Percentiles rank a stretch among this genome's conserved stretches.
Evolutionary conservation across 2,329 filamentous ascomycete genomes (phyloP).

Genomic region (Aspergillus arachidicola): DNA sequence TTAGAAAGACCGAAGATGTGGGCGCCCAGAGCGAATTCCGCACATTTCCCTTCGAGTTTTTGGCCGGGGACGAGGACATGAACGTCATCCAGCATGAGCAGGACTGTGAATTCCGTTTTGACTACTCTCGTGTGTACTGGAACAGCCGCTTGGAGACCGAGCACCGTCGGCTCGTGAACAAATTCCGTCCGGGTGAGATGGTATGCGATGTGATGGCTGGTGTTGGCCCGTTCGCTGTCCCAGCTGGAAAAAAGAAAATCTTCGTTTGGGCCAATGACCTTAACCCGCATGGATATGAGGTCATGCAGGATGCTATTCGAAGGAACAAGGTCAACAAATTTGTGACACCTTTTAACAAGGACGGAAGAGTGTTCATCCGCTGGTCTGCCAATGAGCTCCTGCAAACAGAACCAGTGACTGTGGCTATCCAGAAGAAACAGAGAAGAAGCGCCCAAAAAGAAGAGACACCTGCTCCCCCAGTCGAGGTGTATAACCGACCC

Average conservation of each 20-base stretch:
- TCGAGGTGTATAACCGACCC: slow-evolving; percentile 51
- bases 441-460: slow-evolving; percentile 26
- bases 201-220: slow-evolving; percentile 98
- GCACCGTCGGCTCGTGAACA: slow-evolving; percentile 74
- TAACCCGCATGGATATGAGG: slow-evolving; percentile 83
- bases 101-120: slow-evolving; percentile 84
- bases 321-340: slow-evolving; percentile 80
- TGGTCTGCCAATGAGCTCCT: slow-evolving; percentile 63
- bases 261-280: slow-evolving; percentile 98
- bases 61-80: slow-evolving; percentile 79
- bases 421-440: slow-evolving; percentile 47
- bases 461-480: slow-evolving; percentile 32
- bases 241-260: slow-evolving; percentile 83
- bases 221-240: slow-evolving; percentile 91
- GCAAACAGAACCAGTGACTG: slow-evolving; percentile 52
- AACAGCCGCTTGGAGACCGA: slow-evolving; percentile 90
- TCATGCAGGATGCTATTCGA: slow-evolving; percentile 68
- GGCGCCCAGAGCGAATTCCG: slow-evolving; percentile 83
- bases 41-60: slow-evolving; percentile 89
- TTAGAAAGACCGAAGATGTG: slow-evolving; percentile 92
- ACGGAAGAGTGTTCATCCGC: slow-evolving; percentile 80
- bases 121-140: slow-evolving; percentile 98
- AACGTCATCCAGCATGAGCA: slow-evolving; percentile 82
- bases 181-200: slow-evolving; percentile 82
- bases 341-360: slow-evolving; percentile 77